Conservation (phyloP, 371 early-diverging fungal species). For the Rhizopus sp. region DNA sequence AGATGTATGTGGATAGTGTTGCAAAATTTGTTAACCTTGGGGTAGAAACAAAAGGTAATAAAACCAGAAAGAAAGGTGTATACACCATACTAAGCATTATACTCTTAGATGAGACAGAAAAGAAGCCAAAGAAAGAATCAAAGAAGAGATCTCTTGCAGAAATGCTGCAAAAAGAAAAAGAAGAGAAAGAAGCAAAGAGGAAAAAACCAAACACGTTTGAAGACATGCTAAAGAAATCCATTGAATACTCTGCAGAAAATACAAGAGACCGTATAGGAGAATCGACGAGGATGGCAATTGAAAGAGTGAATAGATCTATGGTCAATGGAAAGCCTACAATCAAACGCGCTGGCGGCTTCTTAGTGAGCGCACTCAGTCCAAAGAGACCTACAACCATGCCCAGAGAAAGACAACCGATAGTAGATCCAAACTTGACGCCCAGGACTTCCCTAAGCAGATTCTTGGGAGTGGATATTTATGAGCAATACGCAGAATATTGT, state of each 20-base stretch:
- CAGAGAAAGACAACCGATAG: neutral
- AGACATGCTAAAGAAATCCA: constrained; percentile 55
- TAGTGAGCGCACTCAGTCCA: constrained; percentile 18
- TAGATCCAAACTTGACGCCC: neutral
- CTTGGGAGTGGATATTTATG: neutral
- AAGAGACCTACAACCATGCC: neutral
- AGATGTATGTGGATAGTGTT: too few species aligned
- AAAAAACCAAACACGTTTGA: neutral
- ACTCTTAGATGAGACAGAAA: neutral
- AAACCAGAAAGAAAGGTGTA: too few species aligned
- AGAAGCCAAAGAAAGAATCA: neutral
- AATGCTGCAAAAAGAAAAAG: neutral
- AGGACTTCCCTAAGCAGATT: neutral
- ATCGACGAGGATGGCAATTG: constrained; percentile 19
- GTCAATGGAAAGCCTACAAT: constrained; percentile 26
- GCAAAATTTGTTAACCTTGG: too few species aligned
- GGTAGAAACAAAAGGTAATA: neutral
- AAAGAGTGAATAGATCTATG: constrained; percentile 20
- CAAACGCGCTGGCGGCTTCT: constrained; percentile 23
- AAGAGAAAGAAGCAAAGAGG: neutral
- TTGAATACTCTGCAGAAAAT: constrained; percentile 50
- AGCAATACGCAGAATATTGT: neutral
- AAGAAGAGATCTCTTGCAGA: neutral
- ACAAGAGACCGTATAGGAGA: constrained; percentile 10
- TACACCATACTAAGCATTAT: neutral